Evolutionary conservation across 129 eudicot genomes (phyloP), one percentile per base, ranked within the genome.

Genomic region (Erigeron canadensis): DNA sequence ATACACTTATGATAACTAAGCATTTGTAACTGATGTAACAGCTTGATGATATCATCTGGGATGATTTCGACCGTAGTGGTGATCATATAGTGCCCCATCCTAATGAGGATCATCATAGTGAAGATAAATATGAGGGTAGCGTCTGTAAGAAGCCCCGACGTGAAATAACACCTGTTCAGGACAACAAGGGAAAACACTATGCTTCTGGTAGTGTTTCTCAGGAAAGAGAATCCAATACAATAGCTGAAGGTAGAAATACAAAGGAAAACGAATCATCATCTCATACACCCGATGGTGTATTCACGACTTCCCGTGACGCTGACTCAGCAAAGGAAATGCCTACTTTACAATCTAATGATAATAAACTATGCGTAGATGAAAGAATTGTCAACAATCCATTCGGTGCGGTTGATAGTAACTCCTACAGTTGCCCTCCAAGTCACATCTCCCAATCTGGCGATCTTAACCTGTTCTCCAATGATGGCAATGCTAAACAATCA

Each of bases 1-100:
- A 28, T 28, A 28, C 34, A 28, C 34, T 38, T 62, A 15, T 39
- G 10, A 16, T 13, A 64, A 76, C 87, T 80, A 81, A 69, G 21
- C 40, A 67, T 77, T 46, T 74, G 77, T 72, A 67, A 71, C 67
- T 82, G 61, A 46, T 83, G 71, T 79, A 71, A 70, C 93, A 93
- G 98, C 81, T 93, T 75, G 98, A 87, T 81, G 95, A 89, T 84
- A 80, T 79, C 44, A 71, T 74, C 71, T 90, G 97, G 99, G 97
- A 87, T 78, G 90, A 87, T 11, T 73, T 86, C 73, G 84, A 81
- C 65, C 86, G 65, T 37, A 77, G 72, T 70, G 93, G 81, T 58
- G 98, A 94, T 69, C 97, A 89, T 71, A 94, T 86, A 86, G 98
- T 94, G 22, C 96, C 98, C 70, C 84, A 81, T 56, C 77, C 86